phyloP scores from a whole-genome alignment of 1,139 yeast genomes.

The Candida pseudoviswanathii region DNA sequence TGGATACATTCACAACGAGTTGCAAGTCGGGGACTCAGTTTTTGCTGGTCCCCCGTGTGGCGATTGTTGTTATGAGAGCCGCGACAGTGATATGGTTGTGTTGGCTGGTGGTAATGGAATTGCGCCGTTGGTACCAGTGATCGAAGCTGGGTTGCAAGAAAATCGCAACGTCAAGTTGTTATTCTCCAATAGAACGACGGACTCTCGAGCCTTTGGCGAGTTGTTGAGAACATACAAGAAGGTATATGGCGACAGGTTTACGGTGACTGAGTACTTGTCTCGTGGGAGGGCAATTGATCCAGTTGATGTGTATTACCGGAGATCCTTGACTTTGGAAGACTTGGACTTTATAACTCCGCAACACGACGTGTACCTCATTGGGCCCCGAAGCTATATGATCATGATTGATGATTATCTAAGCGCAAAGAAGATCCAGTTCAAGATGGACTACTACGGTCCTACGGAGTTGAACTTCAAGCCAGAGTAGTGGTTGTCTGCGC shows the following conservation, averaged over 20 bases:
- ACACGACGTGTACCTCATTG: constrained; percentile 32
- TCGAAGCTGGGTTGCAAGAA: constrained; percentile 36
- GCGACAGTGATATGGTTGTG: constrained; percentile 40
- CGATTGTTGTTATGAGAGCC: constrained; percentile 39
- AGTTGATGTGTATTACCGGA: constrained; percentile 8
- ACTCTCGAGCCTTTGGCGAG: constrained; percentile 29
- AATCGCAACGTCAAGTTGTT: constrained; percentile 29
- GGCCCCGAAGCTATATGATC: constrained; percentile 39
- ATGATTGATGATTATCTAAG: constrained; percentile 21
- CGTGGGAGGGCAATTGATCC: constrained; percentile 11
- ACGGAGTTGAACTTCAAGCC: constrained; percentile 1
- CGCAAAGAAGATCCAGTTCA: constrained; percentile 13
- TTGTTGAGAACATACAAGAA: constrained; percentile 22
- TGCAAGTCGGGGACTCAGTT: constrained; percentile 52
- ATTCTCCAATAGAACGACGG: constrained; percentile 29
- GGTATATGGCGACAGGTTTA: constrained; percentile 20
- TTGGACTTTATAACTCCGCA: not conserved
- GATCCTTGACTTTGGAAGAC: constrained; percentile 2
- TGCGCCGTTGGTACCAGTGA: constrained; percentile 61
- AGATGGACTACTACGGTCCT: constrained; percentile 18
- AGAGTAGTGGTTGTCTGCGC: not conserved
- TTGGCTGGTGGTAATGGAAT: constrained; percentile 70
- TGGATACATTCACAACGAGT: constrained; percentile 47
- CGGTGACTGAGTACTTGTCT: constrained; percentile 26
- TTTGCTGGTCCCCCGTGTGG: constrained; percentile 65